Evolutionary conservation across 352 stramenopile genomes (phyloP).

Genomic region (Pythium myriotylum): DNA sequence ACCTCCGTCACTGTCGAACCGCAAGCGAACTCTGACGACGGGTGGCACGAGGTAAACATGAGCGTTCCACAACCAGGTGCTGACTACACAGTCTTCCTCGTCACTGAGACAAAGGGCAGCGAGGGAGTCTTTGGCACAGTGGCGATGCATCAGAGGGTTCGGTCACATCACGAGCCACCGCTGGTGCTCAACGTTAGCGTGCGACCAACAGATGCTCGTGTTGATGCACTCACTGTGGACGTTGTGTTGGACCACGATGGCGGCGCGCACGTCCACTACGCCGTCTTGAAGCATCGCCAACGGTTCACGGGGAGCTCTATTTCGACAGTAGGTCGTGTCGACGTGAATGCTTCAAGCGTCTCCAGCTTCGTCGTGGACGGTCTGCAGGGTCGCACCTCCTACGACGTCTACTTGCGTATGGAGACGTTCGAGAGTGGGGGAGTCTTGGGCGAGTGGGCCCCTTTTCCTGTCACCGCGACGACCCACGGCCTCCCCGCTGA

Average conservation of each 20-base stretch:
- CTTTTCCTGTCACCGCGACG: conserved; percentile 42
- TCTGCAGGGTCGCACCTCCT: conserved; percentile 57
- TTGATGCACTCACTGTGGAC: conserved; percentile 63
- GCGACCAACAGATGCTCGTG: conserved; percentile 55
- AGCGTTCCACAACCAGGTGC: conserved; percentile 46
- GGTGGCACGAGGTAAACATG: conserved; percentile 59
- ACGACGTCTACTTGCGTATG: conserved; percentile 73
- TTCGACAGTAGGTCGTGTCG: conserved; percentile 11
- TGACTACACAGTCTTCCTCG: conserved; percentile 77
- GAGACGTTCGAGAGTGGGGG: conserved; percentile 78
- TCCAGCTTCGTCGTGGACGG: conserved; percentile 49
- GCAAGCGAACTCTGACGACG: conserved; percentile 7
- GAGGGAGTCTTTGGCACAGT: conserved; percentile 76
- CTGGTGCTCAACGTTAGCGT: conserved; percentile 40
- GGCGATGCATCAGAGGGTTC: conserved; percentile 56
- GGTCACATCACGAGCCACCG: conserved; percentile 50
- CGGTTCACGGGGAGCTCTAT: conserved; percentile 24
- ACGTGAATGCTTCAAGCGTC: conserved; percentile 25
- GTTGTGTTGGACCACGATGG: conserved; percentile 49
- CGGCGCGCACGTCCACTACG: conserved; percentile 59
- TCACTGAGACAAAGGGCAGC: conserved; percentile 69
- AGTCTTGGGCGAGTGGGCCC: conserved; percentile 65
- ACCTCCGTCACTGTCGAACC: conserved; percentile 38
- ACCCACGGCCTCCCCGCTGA: conserved; percentile 70
- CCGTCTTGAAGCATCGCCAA: conserved; percentile 43